phyloP scores from a whole-genome alignment of 768 basidiomycete species.

The Mycena pura region DNA sequence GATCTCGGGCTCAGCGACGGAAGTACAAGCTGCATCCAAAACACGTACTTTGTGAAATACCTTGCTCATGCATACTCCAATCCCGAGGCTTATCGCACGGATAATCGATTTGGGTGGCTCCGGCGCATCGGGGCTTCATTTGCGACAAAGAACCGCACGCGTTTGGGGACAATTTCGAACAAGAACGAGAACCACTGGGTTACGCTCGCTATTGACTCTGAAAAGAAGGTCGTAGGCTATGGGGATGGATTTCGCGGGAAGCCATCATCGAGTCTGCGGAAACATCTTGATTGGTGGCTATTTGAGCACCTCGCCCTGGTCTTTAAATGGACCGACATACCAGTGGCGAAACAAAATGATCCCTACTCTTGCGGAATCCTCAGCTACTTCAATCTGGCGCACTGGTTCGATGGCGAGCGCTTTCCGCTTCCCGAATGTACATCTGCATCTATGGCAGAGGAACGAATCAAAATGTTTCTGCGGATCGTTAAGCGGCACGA shows the following conservation, averaged over 20 bases:
- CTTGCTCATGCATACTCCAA: conserved; percentile 4
- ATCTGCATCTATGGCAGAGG: conserved; percentile 7
- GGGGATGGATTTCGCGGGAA: no score
- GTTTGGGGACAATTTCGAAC: conserved; percentile 7
- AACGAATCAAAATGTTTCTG: conserved; percentile 12
- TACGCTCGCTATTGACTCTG: conserved; percentile 2
- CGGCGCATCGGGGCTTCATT: conserved; percentile 3
- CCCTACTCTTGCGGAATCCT: conserved; percentile 11
- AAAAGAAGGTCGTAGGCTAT: not conserved
- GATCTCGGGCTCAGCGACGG: conserved; percentile 7
- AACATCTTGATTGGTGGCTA: no score
- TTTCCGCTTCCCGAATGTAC: conserved; percentile 10
- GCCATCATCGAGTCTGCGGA: no score
- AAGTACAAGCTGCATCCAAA: not conserved
- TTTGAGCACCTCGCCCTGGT: not conserved
- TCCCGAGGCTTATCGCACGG: not conserved
- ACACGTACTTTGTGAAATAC: not conserved
- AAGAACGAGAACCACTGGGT: conserved; percentile 11
- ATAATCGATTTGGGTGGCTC: not conserved
- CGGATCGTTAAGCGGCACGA: conserved; percentile 1
- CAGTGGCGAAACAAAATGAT: conserved; percentile 2
- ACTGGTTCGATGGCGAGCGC: not conserved
- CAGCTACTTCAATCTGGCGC: not conserved
- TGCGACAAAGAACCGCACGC: not conserved
- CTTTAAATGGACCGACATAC: conserved; percentile 12